Base-by-base conservation (phyloP, 192 early-diverging fungal species). In the Cladochytrium replicatum region DNA sequence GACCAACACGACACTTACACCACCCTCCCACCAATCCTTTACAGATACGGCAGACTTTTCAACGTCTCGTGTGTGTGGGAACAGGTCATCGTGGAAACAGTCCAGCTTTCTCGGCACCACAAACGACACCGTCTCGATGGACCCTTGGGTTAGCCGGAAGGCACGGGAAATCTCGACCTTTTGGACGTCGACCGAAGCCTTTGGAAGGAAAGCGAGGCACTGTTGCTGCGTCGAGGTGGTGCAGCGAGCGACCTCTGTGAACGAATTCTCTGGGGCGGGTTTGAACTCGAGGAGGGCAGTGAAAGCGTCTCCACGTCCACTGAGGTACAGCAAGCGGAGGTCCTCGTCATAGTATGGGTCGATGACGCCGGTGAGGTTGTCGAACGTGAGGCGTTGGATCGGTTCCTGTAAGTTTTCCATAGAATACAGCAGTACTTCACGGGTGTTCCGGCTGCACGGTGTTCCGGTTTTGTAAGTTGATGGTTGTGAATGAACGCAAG, bases 1-100 rank as follows among this genome's bases (percentile, higher is more conserved):
- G n/a, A n/a, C n/a, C n/a, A n/a, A n/a, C n/a, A n/a, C n/a, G n/a
- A n/a, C n/a, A n/a, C n/a, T n/a, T n/a, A n/a, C n/a, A n/a, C n/a
- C n/a, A n/a, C 48, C 45, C 13, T 39, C 4, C 2, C 83, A 63
- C 84, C 87, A 93, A 2, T 64, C 68, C 0, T 32, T 50, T 1
- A 77, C 64, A n/a, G 62, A 54, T 25, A 83, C 42, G 0, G 62
- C 41, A 0, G 85, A 50, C 1, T 62, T 60, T 41, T 69, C 67
- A 9, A 66, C 50, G 52, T 86, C 84, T 1, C 53, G 42, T 0
- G 87, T 89, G 24, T 63, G 71, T 0, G 81, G 68, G 63, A 76
- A 95, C 13, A 95, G 52, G 47, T 91, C 88, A 58, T 95, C 89
- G 58, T 95, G 89, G 60, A 95, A 95, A 39, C 62, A 88, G 45